These are phyloP conservation scores for Sporobolomyces pararoseus DNA, from an alignment of 768 basidiomycete genomes.

Conservation along the genomic window DNA sequence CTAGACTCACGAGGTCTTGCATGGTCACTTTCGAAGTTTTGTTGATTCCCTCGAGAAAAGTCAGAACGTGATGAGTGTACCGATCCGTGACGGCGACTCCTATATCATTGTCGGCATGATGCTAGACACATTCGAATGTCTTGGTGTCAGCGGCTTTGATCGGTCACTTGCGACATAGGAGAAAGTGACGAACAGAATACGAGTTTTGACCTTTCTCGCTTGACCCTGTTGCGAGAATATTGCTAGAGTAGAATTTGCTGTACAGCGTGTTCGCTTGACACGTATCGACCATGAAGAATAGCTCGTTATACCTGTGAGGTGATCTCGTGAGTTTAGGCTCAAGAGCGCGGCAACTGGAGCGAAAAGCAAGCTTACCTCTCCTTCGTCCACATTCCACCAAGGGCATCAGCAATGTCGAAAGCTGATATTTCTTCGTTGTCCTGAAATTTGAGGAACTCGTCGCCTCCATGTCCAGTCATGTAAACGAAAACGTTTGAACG, in stretches of 20 bases:
- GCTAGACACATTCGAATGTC: constrained; percentile 53
- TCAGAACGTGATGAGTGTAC: constrained; percentile 85
- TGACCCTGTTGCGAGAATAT: constrained; percentile 85
- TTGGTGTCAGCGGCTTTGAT: neutral
- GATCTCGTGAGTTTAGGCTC: too few species aligned
- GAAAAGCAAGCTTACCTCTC: constrained; percentile 59
- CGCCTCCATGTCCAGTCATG: constrained; percentile 97
- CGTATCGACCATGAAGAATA: constrained; percentile 97
- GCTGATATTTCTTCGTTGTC: constrained; percentile 98
- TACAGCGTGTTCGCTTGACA: constrained; percentile 98
- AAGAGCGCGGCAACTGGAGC: neutral
- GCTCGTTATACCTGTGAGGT: constrained; percentile 73
- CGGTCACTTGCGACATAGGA: neutral
- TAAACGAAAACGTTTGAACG: constrained; percentile 91
- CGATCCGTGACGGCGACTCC: constrained; percentile 94
- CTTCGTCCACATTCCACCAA: constrained; percentile 98
- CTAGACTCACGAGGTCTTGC: constrained; percentile 39
- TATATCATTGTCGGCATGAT: constrained; percentile 88
- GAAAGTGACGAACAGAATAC: constrained; percentile 73
- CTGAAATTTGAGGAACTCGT: constrained; percentile 98
- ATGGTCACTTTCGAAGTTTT: constrained; percentile 70
- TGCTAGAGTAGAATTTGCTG: constrained; percentile 85
- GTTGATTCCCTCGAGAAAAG: constrained; percentile 86
- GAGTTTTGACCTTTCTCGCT: constrained; percentile 81
- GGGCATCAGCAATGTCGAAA: constrained; percentile 94